These are phyloP conservation scores for Neurospora discreta DNA, from an alignment of 495 filamentous ascomycete genomes.

Conservation along the genomic window DNA sequence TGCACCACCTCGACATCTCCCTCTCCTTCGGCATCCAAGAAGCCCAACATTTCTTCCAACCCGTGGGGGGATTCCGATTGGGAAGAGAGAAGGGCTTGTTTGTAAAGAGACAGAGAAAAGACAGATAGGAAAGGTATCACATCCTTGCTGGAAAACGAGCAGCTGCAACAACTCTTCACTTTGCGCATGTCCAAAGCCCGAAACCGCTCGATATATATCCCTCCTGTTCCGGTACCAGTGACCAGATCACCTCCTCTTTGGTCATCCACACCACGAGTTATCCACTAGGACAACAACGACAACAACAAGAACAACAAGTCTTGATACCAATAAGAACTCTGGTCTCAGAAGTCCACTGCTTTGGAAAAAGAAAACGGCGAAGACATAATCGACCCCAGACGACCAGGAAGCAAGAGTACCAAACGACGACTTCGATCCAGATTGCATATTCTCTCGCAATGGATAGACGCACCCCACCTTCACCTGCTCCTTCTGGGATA, in stretches of 20 bases:
- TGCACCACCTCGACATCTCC: neutral
- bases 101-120: neutral
- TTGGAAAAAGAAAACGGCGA: neutral
- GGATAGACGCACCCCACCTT: conserved; percentile 29
- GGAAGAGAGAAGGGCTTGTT: neutral
- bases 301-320: neutral
- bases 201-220: neutral
- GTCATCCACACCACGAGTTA: neutral
- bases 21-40: neutral
- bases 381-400: neutral
- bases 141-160: neutral
- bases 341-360: neutral
- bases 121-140: neutral
- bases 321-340: neutral
- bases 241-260: neutral
- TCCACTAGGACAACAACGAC: neutral
- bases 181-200: neutral
- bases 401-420: neutral
- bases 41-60: neutral
- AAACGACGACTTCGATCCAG: neutral
- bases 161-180: neutral
- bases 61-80: neutral
- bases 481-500: conserved; percentile 29
- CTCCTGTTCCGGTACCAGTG: neutral
- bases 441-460: conserved; percentile 9